Conservation (phyloP, 768 basidiomycete genomes). For the Hygrocybe coccinea region DNA sequence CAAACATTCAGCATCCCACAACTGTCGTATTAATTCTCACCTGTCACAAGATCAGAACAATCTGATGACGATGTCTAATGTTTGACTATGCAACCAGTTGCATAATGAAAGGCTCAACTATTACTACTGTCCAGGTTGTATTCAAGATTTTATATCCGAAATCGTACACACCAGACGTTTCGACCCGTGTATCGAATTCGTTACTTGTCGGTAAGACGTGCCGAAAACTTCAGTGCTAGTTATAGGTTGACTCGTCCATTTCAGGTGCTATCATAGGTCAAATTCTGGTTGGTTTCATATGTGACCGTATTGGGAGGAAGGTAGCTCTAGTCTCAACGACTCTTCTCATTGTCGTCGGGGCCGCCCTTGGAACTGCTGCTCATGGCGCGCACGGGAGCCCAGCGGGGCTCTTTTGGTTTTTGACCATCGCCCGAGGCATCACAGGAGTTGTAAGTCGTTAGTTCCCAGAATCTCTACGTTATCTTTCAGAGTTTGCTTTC, state of each 20-base stretch:
- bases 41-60: slow-evolving; percentile 57
- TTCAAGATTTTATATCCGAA: slow-evolving; percentile 60
- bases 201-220: slow-evolving; percentile 54
- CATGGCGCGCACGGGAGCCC: slow-evolving; percentile 54
- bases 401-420: slow-evolving; percentile 66
- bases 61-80: slow-evolving; percentile 66
- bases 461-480: neutral
- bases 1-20: neutral
- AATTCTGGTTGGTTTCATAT: slow-evolving; percentile 59
- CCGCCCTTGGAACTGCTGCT: slow-evolving; percentile 62
- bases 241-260: neutral
- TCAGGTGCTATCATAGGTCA: slow-evolving; percentile 61
- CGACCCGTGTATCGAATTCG: slow-evolving; percentile 67
- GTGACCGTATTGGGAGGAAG: slow-evolving; percentile 71
- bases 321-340: slow-evolving; percentile 69
- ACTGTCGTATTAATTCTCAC: neutral
- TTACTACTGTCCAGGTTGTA: slow-evolving; percentile 42
- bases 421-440: slow-evolving; percentile 66
- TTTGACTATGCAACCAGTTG: slow-evolving; percentile 19
- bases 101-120: slow-evolving; percentile 10
- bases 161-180: slow-evolving; percentile 55
- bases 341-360: slow-evolving; percentile 62
- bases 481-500: neutral
- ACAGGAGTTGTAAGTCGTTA: slow-evolving; percentile 51
- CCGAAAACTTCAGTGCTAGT: neutral